Evolutionary conservation across 768 basidiomycete species (phyloP).

Genomic region (Gloeopeniophorella convolvens): DNA sequence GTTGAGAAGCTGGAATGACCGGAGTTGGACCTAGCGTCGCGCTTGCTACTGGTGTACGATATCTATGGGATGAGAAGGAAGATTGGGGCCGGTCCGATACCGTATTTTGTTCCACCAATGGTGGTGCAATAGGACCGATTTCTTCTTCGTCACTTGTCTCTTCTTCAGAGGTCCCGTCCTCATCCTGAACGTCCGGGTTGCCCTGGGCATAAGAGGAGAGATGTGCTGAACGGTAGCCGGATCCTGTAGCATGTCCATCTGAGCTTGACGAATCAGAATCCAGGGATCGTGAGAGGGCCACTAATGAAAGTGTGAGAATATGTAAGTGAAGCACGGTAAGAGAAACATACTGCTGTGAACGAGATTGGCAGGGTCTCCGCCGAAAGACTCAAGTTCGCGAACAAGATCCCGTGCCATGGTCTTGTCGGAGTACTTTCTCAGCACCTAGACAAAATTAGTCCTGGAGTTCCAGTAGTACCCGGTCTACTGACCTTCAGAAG

Average conservation of each 20-base stretch:
- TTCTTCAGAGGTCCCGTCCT: slow-evolving; percentile 19
- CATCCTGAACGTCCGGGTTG: slow-evolving; percentile 18
- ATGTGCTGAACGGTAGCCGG: slow-evolving; percentile 16
- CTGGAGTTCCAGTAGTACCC: not conserved
- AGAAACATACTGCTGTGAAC: slow-evolving; percentile 53
- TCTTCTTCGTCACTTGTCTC: slow-evolving; percentile 21
- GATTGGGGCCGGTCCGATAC: slow-evolving; percentile 55
- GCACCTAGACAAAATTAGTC: slow-evolving; percentile 40
- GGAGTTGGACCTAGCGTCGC: slow-evolving; percentile 50
- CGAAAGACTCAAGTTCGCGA: slow-evolving; percentile 70
- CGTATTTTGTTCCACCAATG: slow-evolving; percentile 10
- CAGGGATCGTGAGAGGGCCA: slow-evolving; percentile 40
- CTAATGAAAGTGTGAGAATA: slow-evolving; percentile 19
- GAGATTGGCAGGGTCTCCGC: slow-evolving; percentile 58
- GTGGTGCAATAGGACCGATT: slow-evolving; percentile 23
- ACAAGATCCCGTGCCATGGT: slow-evolving; percentile 70
- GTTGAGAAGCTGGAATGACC: slow-evolving; percentile 59
- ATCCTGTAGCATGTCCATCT: slow-evolving; percentile 29
- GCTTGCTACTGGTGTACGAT: slow-evolving; percentile 69
- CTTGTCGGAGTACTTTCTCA: slow-evolving; percentile 79
- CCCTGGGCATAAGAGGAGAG: slow-evolving; percentile 10
- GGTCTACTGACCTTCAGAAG: slow-evolving; percentile 62
- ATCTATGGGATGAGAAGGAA: slow-evolving; percentile 70
- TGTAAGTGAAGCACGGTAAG: not conserved
- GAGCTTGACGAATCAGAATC: slow-evolving; percentile 62